A percentile compares a stretch with the other conserved stretches of the same genome.
phyloP scores from a whole-genome alignment of 345 rosid species.

The Salix caprea region DNA sequence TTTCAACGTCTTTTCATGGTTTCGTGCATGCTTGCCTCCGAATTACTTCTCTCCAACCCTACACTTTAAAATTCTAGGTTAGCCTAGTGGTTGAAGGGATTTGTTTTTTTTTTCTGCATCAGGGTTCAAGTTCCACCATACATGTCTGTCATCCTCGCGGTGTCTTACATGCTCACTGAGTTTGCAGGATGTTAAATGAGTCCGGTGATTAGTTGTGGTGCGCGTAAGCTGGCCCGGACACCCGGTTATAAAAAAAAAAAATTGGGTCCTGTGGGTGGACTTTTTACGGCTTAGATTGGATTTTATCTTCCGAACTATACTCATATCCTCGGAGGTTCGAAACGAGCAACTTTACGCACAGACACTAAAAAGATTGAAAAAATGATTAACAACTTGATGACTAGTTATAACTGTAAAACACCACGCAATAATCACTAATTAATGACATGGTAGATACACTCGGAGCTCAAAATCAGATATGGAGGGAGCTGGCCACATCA shows the following conservation, averaged over 20 bases:
- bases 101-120: no score
- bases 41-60: background rate
- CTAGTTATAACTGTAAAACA: background rate
- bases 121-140: no score
- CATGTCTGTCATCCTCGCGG: no score
- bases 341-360: background rate
- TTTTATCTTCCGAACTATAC: background rate
- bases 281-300: background rate
- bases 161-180: no score
- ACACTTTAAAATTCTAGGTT: background rate
- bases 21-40: background rate
- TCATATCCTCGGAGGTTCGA: background rate
- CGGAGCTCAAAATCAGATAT: background rate
- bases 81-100: no score
- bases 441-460: background rate
- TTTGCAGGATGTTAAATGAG: no score
- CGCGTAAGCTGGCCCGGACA: no score
- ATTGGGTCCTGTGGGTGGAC: background rate
- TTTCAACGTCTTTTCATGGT: background rate
- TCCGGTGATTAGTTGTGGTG: no score
- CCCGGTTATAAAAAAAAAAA: no score
- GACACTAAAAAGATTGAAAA: background rate
- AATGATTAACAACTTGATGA: background rate
- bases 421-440: background rate
- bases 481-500: conserved; percentile 10